Base-by-base conservation (phyloP, 169 alveolate species). In the Cryptosporidium sp. region DNA sequence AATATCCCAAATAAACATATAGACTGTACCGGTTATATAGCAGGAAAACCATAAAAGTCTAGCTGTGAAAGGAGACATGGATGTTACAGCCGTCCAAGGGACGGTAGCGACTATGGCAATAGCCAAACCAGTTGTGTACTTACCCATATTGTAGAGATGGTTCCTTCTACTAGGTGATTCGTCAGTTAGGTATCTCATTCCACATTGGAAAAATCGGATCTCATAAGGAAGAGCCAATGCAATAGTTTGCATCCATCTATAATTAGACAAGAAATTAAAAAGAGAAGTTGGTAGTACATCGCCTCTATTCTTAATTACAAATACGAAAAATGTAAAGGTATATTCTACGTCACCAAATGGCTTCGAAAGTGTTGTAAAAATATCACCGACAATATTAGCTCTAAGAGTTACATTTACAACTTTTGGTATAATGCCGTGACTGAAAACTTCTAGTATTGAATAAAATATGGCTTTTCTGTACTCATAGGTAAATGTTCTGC, bases 1-100 rank as follows among this genome's bases (percentile, higher is more conserved):
- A 58, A 89, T 85, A 55, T 96, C 98, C 98, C 98, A 96, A 65
- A 89, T 74, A 29, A 95, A 91, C 96, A 93, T 95, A 86, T 91
- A 95, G 23, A 94, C 70, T 0, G 98, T 93, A 6, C 96, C 96
- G 50, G 92, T 58, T 52, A 93, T 86, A 92, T 95, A 95, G 18
- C 93, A 92, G 43, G 94, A 52, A 43, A 94, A 92, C 86, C 94
- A 86, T 50, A 94, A 48, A 6, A 92, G 45, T 43, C 92, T 67
- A 69, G 94, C 75, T 37, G 91, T 91, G 43, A 68, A 85, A 61
- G 93, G 84, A 33, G 91, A 80, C 75, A 80, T 80, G 2, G 73
- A 62, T 21, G 89, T 80, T 6, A 80, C 68, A 65, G 73, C 41
- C 1, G 73, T 45, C 89, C 89, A 80, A n/a, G 89, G 89, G 43